Conservation (phyloP, 1,284 basidiomycete species). For the Sporisorium scitamineum region DNA sequence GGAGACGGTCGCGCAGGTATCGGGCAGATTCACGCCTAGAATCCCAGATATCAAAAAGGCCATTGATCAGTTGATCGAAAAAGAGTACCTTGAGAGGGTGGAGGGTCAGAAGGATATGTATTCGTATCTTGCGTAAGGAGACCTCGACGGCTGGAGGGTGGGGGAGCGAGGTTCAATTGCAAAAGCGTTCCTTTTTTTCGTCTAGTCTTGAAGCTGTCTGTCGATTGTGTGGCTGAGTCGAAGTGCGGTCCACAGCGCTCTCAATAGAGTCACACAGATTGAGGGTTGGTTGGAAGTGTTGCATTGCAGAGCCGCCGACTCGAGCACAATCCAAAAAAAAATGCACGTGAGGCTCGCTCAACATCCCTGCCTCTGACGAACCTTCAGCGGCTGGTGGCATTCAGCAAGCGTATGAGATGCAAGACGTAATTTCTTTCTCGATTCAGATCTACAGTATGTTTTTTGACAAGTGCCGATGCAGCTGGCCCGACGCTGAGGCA, state of each 20-base stretch:
- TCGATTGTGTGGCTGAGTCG: not conserved
- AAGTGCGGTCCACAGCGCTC: not conserved
- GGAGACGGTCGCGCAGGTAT: slow-evolving; percentile 92
- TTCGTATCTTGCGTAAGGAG: slow-evolving; percentile 59
- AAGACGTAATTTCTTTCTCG: no score
- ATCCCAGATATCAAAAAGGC: slow-evolving; percentile 88
- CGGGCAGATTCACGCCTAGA: slow-evolving; percentile 86
- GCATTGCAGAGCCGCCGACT: not conserved
- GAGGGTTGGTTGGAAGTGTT: not conserved
- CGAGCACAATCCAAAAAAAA: not conserved
- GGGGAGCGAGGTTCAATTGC: no score
- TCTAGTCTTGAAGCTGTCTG: no score
- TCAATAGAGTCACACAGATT: not conserved
- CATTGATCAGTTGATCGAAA: slow-evolving; percentile 96
- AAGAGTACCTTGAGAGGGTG: slow-evolving; percentile 95
- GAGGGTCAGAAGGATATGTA: slow-evolving; percentile 74
- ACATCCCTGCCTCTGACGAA: not conserved
- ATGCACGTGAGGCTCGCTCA: not conserved
- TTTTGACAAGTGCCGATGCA: no score
- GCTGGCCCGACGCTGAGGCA: not conserved
- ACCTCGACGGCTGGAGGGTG: no score
- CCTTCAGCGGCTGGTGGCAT: no score
- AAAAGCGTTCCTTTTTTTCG: not conserved
- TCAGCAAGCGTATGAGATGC: no score
- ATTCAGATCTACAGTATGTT: no score